Base-by-base conservation (phyloP, 352 stramenopile species). In the Aphanomyces stellatus region DNA sequence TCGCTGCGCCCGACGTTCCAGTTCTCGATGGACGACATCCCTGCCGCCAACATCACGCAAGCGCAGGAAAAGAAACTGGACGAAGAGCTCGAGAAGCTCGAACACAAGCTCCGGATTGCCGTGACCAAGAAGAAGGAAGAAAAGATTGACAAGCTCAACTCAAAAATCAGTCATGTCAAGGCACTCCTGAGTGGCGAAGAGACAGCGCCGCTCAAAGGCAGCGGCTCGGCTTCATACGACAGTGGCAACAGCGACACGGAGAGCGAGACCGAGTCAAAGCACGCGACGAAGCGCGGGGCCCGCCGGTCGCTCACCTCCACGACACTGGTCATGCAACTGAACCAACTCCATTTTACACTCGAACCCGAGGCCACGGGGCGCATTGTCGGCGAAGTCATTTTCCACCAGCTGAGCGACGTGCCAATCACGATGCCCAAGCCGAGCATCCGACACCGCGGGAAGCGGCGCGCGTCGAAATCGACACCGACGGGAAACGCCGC, bases 121-220 rank as follows among this genome's bases (percentile, higher is more conserved):
- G 75, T 87, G 63, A 96, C 87, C 15, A 96, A 96, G 73, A 96
- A 96, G 68, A 96, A 96, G 59, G 68, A 76, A 2, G 87, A 96
- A 48, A 96, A 96, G 65, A 96, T 96, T 43, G 72, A 74, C 40
- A 92, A 91, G 53, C 55, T 96, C 17, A 91, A 94, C 51, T 66
- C 71, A 2, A 96, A 96, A 43, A 96, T 96, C 41, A 80, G 67
- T 22, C 76, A 87, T 25, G 80, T 92, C 4, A 90, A 82, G 70
- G 85, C 87, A 27, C 72, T 94, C 22, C 53, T 95, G 7, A 90
- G 75, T 34, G 87, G 87, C 33, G 87, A 95, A 59, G 77, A 46
- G 46, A 74, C 57, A 15, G 69, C 73, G 48, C 72, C 40, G 33
- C 22, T 40, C 40, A 22, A 28, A 13, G 11, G 15, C 8, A 51